Evolutionary conservation across 495 filamentous ascomycete species (phyloP), one percentile per base, ranked within the genome.

Genomic region (Penicillium taxi): DNA sequence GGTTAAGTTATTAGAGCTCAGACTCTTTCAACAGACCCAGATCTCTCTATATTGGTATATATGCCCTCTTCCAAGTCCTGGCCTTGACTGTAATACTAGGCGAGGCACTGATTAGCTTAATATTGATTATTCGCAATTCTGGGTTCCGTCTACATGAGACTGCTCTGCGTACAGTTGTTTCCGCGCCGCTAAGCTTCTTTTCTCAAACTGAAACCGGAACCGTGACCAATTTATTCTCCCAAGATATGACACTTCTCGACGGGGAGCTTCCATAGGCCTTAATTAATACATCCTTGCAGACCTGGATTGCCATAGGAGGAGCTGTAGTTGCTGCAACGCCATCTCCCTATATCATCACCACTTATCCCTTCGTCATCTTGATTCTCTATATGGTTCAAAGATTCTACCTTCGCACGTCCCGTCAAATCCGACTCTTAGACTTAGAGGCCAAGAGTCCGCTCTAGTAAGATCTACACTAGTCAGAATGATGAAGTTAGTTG

Each of bases 341-440:
- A n/a, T n/a, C n/a, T n/a, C n/a, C n/a, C n/a, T n/a, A n/a, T n/a
- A n/a, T n/a, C n/a, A n/a, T n/a, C n/a, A n/a, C n/a, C n/a, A 9
- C 27, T 6, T 30, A 30, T 30, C 27, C 27, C 18, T 30, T 30
- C 5, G 13, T 30, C 0, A 1, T 30, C 2, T 30, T 4, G 27
- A 30, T 30, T 17, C 13, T 30, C 11, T 30, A 16, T 16, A 16
- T 13, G 3, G 27, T 30, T 30, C 27, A 30, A 9, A 30, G 14
- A 17, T 30, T 30, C 13, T 30, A 30, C 6, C 27, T 30, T 30
- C 27, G 27, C 2, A 30, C 27, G n/a, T 30, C 27, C 18, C 27
- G 27, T 9, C 27, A 30, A 11, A 7, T 30, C 9, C 27, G 27
- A 9, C 27, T 30, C 3, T 30, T 30, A 9, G 27, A 30, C 18